A percentile compares a stretch with the other conserved stretches of the same genome.
phyloP scores from a whole-genome alignment of 768 basidiomycete species.

The Hygrophoropsis aurantiaca region DNA sequence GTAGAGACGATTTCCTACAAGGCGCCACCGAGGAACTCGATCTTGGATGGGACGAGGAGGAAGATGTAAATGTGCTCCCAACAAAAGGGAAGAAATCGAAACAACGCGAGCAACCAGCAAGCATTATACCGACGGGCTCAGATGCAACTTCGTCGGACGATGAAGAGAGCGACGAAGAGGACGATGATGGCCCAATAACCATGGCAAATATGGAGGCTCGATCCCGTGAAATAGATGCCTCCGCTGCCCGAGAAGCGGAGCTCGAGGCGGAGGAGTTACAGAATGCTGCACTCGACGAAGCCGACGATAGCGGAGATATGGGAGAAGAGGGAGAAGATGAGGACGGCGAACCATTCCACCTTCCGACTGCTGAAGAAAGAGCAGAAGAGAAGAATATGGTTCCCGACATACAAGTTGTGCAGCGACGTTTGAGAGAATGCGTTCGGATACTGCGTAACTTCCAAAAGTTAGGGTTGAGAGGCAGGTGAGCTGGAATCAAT shows the following conservation, averaged over 20 bases:
- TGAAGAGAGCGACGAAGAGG: constrained; percentile 46
- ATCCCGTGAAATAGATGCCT: constrained; percentile 73
- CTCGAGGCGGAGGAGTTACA: constrained; percentile 68
- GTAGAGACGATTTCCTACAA: constrained; percentile 50
- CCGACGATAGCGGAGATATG: constrained; percentile 47
- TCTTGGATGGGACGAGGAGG: constrained; percentile 61
- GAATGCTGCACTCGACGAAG: constrained; percentile 48
- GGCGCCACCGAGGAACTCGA: constrained; percentile 61
- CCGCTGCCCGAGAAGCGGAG: constrained; percentile 65
- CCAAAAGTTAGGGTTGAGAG: constrained; percentile 61
- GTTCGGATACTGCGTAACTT: constrained; percentile 73
- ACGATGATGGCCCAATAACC: constrained; percentile 56
- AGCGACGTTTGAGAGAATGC: constrained; percentile 77
- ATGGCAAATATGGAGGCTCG: constrained; percentile 81
- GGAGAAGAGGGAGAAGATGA: constrained; percentile 40
- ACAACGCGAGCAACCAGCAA: constrained; percentile 45
- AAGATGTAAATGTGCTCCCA: constrained; percentile 34
- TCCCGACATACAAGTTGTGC: constrained; percentile 73
- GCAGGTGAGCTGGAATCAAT: constrained; percentile 53
- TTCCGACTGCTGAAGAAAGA: constrained; percentile 72
- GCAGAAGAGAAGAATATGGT: constrained; percentile 70
- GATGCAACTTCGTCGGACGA: constrained; percentile 43
- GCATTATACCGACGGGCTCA: constrained; percentile 51
- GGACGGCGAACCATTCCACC: constrained; percentile 48
- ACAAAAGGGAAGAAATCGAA: constrained; percentile 52